phyloP scores from a whole-genome alignment of 1,284 basidiomycete genomes.

The Xerocomus amazonicus region DNA sequence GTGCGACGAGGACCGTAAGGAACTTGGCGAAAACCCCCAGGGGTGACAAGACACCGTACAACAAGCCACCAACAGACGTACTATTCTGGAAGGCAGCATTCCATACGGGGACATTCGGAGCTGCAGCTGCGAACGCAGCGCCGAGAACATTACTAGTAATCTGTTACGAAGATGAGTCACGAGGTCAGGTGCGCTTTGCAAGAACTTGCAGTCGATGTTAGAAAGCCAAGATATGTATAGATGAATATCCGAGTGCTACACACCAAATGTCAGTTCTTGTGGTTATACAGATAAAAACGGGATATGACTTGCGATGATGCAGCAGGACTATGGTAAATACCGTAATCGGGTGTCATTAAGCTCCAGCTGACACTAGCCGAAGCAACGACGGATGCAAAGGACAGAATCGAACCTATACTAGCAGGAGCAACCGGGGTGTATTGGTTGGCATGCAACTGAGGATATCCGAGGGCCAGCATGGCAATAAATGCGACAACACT shows the following conservation, averaged over 20 bases:
- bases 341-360: constrained; percentile 55
- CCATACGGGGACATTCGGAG: constrained; percentile 60
- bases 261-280: not conserved
- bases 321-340: constrained; percentile 51
- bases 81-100: constrained; percentile 49
- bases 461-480: constrained; percentile 55
- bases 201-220: constrained; percentile 51
- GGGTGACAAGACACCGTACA: constrained; percentile 52
- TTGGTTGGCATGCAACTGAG: constrained; percentile 28
- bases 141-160: constrained; percentile 60
- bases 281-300: not conserved
- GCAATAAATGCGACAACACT: constrained; percentile 64
- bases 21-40: constrained; percentile 59
- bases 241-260: constrained; percentile 51
- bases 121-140: constrained; percentile 57
- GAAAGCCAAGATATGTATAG: constrained; percentile 64
- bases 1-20: constrained; percentile 40
- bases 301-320: constrained; percentile 42
- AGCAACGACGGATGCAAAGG: constrained; percentile 44
- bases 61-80: constrained; percentile 53
- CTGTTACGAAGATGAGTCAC: constrained; percentile 31
- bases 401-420: constrained; percentile 32
- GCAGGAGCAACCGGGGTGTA: constrained; percentile 32
- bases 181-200: not conserved
- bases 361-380: constrained; percentile 51